Evolutionary conservation across 2,329 filamentous ascomycete species (phyloP).

Genomic region (Aulographum hederae): DNA sequence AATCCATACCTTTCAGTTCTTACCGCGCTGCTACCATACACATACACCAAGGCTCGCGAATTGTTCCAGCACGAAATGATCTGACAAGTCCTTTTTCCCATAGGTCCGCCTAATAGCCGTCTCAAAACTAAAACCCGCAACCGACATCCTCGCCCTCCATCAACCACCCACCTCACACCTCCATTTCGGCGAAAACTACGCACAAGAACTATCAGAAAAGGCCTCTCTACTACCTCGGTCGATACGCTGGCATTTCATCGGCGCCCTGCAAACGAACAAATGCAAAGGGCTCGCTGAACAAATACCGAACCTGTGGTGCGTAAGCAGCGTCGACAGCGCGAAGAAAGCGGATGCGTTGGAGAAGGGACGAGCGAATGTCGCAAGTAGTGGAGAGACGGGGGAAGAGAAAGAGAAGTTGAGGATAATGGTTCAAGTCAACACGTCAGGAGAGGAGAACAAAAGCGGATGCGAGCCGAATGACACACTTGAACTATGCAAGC

Average conservation of each 20-base stretch:
- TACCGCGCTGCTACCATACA: too few relatives aligned
- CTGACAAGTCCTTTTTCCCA: not conserved
- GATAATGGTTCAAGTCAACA: conserved; percentile 90
- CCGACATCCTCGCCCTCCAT: conserved; percentile 76
- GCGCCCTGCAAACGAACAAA: conserved; percentile 83
- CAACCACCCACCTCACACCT: conserved; percentile 27
- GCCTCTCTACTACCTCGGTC: conserved; percentile 55
- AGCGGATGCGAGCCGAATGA: conserved; percentile 57
- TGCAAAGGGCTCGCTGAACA: conserved; percentile 68
- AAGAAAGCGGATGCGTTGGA: conserved; percentile 81
- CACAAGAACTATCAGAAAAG: conserved; percentile 67
- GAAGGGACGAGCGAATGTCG: conserved; percentile 41
- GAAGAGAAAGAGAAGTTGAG: conserved; percentile 30
- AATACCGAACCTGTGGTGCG: conserved; percentile 77
- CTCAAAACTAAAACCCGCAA: conserved; percentile 86
- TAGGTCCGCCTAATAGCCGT: conserved; percentile 81
- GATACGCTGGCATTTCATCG: conserved; percentile 94
- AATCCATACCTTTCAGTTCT: too few relatives aligned
- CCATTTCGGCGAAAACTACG: conserved; percentile 95
- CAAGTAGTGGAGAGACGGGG: conserved; percentile 16
- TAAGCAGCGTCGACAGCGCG: conserved; percentile 70
- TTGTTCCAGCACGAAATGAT: not conserved
- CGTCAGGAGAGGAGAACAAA: conserved; percentile 72
- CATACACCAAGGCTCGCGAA: not conserved
- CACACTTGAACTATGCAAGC: conserved; percentile 45